Base-by-base conservation (phyloP, 768 basidiomycete genomes). In the Suillus clintonianus region DNA sequence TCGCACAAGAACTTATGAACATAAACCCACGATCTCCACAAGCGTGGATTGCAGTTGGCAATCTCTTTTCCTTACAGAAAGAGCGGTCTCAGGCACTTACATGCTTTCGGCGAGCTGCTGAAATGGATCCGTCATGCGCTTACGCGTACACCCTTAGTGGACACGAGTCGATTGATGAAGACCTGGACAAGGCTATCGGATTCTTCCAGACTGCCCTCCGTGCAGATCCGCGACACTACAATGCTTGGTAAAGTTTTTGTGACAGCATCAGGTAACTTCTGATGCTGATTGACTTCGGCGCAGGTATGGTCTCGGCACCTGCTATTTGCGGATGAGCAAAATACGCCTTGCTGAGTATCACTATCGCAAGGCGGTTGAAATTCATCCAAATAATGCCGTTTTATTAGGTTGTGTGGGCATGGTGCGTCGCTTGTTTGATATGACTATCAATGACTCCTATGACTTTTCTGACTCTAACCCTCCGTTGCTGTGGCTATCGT, bases 241-340 rank as follows among this genome's bases (percentile, higher is more conserved):
- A 97, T 79, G 97, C 97, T 60, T 99, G 97, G 97, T 97, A 76
- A 76, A 92, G 39, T 69, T 65, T 41, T 13, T 24, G 15, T 48
- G 30, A 37, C 47, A 4, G 27, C 19, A 34, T 61, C 2, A 30
- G n/a, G 15, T 47, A 45, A 58, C 27, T 61, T 59, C 54, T 39
- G 24, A 51, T 68, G 62, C 65, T 74, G 62, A 77, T 73, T 69
- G 74, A 62, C 62, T 66, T 59, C 68, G 72, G 65, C 63, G 66
- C 71, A 98, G 97, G 97, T 99, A 99, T 77, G 97, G 97, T n/a
- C 82, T 99, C 69, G 97, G 97, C 65, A 93, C 93, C 41, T 98
- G 95, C 73, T 99, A 98, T 82, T 83, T 97, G 75, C 86, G 94
- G 70, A 94, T 91, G 86, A 95, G 92, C 77, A 98, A 97, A 81